Percentiles rank a stretch among this genome's conserved stretches.
Evolutionary conservation across 768 basidiomycete species (phyloP).

Genomic region (Panus rudis): DNA sequence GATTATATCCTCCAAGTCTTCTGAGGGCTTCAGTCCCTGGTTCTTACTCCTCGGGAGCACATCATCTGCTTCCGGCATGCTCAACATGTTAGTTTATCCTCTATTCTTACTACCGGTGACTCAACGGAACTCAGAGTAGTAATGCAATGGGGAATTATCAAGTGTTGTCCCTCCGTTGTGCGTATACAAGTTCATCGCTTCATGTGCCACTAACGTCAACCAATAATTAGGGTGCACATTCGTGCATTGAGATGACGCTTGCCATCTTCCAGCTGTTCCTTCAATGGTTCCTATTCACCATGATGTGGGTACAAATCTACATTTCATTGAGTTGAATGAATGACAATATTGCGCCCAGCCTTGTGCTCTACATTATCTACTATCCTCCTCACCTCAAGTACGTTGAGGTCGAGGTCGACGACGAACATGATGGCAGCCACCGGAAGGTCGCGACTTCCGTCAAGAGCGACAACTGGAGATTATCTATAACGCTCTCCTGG

Average conservation of each 20-base stretch:
- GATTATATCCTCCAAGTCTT: slow-evolving; percentile 71
- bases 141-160: slow-evolving; percentile 76
- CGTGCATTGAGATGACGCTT: slow-evolving; percentile 72
- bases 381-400: slow-evolving; percentile 85
- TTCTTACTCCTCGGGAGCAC: slow-evolving; percentile 87
- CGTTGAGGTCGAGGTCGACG: slow-evolving; percentile 32
- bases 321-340: not conserved
- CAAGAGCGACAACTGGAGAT: slow-evolving; percentile 64
- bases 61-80: slow-evolving; percentile 71
- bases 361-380: slow-evolving; percentile 88
- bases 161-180: slow-evolving; percentile 75
- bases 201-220: not conserved
- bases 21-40: slow-evolving; percentile 88
- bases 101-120: slow-evolving; percentile 1
- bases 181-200: slow-evolving; percentile 22
- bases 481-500: slow-evolving; percentile 73
- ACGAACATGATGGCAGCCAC: slow-evolving; percentile 35
- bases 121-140: slow-evolving; percentile 34
- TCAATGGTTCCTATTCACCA: slow-evolving; percentile 79
- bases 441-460: slow-evolving; percentile 40
- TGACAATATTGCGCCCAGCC: slow-evolving; percentile 34
- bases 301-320: slow-evolving; percentile 57
- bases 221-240: slow-evolving; percentile 46
- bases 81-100: slow-evolving; percentile 57
- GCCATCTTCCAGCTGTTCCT: slow-evolving; percentile 77